phyloP scores from a whole-genome alignment of 1,139 yeast genomes.

The Candida tetrigidarum region DNA sequence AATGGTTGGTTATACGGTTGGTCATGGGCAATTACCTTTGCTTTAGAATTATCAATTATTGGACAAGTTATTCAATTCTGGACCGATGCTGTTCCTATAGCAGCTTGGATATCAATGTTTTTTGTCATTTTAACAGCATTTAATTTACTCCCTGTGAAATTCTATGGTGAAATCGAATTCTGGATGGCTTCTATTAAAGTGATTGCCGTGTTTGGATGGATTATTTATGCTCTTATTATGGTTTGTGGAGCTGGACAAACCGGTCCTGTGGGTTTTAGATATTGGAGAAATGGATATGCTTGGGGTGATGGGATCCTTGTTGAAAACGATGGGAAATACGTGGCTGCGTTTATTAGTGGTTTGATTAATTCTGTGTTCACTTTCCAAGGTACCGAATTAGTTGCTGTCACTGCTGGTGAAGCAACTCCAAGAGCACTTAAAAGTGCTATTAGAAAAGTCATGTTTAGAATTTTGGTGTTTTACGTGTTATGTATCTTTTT shows the following conservation, averaged over 20 bases:
- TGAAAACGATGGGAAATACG: conserved; percentile 53
- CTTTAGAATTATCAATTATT: conserved; percentile 81
- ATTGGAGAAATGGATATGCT: conserved; percentile 95
- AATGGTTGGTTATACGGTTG: conserved; percentile 89
- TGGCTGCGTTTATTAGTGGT: conserved; percentile 44
- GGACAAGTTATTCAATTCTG: conserved; percentile 78
- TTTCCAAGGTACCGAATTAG: conserved; percentile 79
- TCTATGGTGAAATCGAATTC: conserved; percentile 51
- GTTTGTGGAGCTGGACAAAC: conserved; percentile 73
- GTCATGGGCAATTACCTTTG: conserved; percentile 84
- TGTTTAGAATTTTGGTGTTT: conserved; percentile 78
- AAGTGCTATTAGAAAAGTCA: conserved; percentile 65
- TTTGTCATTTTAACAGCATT: conserved; percentile 40
- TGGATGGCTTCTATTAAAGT: conserved; percentile 67
- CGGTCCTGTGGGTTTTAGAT: conserved; percentile 83
- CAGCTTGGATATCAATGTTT: conserved; percentile 78
- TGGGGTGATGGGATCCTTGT: conserved; percentile 67
- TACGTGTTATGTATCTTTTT: conserved; percentile 83
- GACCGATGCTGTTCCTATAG: conserved; percentile 73
- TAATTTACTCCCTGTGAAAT: conserved; percentile 48
- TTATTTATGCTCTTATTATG: conserved; percentile 67
- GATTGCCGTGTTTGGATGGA: conserved; percentile 71
- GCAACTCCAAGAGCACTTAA: conserved; percentile 87
- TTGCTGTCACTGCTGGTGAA: conserved; percentile 91
- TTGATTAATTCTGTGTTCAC: conserved; percentile 77